Base-by-base conservation (phyloP, 192 early-diverging fungal species). In the Umbelopsis ramanniana region DNA sequence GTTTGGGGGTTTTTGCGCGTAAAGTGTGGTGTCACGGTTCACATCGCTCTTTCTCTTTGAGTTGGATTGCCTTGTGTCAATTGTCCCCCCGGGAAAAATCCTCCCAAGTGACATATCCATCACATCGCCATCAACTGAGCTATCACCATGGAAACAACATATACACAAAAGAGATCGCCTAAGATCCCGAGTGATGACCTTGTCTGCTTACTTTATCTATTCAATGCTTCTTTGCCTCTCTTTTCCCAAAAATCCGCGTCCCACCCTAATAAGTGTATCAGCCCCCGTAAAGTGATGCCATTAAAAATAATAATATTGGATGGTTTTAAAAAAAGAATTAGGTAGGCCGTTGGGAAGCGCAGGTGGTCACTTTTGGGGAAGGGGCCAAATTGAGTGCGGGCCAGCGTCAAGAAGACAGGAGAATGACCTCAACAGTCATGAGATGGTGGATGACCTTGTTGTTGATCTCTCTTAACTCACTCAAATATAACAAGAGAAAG, bases 131-230 rank as follows among this genome's bases (percentile, higher is more conserved):
- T 54, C 53, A 9, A 54, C 53, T 54, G 23, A 54, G 53, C 53
- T 26, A 54, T 54, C 57, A 33, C 57, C 57, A 63, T 63, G 33
- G 57, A 63, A 33, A 63, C 57, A 29, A 29, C 29, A 29, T 29
- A 35, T 63, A 35, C 33, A 63, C 57, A 63, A 29, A 29, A 35
- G 33, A 29, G 57, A 63, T 63, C 57, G 57, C 57, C 57, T 63
- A 37, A 35, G 57, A 63, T 63, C 57, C 57, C 29, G 26, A 55
- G 26, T 19, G 33, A 50, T 50, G 48, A 50, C n/a, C 19, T 50
- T 48, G n/a, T 48, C 3, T 12, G 47, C 19, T 48, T 50, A 50
- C 48, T 50, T 50, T 21, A 29, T 29, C 29, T 29, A 29, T 29
- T 29, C 29, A n/a, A n/a, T n/a, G n/a, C n/a, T n/a, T n/a, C n/a